Evolutionary conservation across 306 rosid genomes (phyloP), one percentile per base, ranked within the genome.

Genomic region (Ochetophila trinervis): DNA sequence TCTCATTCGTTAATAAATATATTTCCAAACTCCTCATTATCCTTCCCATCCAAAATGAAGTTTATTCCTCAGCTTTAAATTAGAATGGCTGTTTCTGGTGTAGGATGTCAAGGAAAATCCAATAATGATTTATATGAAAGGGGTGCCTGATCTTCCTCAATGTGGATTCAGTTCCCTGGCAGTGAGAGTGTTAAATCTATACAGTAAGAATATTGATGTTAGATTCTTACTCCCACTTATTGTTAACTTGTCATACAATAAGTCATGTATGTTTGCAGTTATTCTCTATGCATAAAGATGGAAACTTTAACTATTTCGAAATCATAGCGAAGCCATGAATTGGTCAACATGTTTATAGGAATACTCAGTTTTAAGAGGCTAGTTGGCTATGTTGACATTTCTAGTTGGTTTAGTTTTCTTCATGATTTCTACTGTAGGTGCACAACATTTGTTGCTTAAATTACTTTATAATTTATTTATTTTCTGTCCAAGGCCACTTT

Each of bases 141-240:
- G 97, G 23, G 83, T 86, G 30, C 97, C 89, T 15, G 88, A 84
- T 13, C 62, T 70, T 70, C 96, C 96, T 56, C 89, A 83, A 59
- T 91, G 97, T 74, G 91, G 97, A 53, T 91, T 88, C 68, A 88
- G 96, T 78, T 80, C 89, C 37, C 87, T 91, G 32, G 97, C 96
- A 34, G 89, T 88, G 24, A 84, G 82, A 76, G 89, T 88, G 49
- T 76, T 91, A 63, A 79, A 81, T 42, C 85, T 17, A 6, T 86
- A 88, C 68, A 54, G 96, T 88, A 65, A 63, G 90, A 74, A 16
- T 54, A 24, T 18, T 9, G 18, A 40, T 40, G 32, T 68, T 58
- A 6, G 64, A n/a, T 12, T 65, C 32, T 65, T 1, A 14, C 12
- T 52, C 9, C n/a, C 30, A 50, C 13, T 12, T 32, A 4, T 1